Evolutionary conservation across 177 flowering plant species (phyloP).

Genomic region (Vitis hybrid): DNA sequence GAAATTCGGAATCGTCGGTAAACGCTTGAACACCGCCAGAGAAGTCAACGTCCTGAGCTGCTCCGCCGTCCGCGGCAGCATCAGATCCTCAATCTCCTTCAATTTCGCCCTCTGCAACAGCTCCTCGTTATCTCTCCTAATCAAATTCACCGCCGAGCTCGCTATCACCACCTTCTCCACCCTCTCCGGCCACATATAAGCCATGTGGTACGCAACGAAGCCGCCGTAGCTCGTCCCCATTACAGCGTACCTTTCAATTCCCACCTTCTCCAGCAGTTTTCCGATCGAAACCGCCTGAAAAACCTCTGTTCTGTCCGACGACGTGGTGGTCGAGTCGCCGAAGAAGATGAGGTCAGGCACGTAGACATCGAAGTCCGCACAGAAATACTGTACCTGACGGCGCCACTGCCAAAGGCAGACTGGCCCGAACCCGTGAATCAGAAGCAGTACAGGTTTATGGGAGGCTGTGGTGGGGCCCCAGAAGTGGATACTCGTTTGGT

Average conservation of each 20-base stretch:
- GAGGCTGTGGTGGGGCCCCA: constrained; percentile 46
- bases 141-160: constrained; percentile 69
- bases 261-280: constrained; percentile 51
- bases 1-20: constrained; percentile 47
- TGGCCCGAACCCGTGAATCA: constrained; percentile 89
- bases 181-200: constrained; percentile 56
- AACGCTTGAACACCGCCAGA: constrained; percentile 27
- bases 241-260: constrained; percentile 43
- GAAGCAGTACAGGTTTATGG: constrained; percentile 45
- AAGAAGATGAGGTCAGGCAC: constrained; percentile 81
- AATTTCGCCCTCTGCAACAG: constrained; percentile 45
- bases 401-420: constrained; percentile 72
- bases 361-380: constrained; percentile 50
- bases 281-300: constrained; percentile 67
- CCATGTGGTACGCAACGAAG: constrained; percentile 73
- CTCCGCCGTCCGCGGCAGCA: constrained; percentile 57
- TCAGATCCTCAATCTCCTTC: constrained; percentile 40
- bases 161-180: constrained; percentile 82
- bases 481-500: constrained; percentile 64
- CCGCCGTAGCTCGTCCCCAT: constrained; percentile 92
- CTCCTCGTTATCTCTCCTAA: constrained; percentile 36
- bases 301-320: constrained; percentile 55
- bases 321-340: constrained; percentile 57
- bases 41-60: constrained; percentile 37
- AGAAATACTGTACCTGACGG: constrained; percentile 42